Evolutionary conservation across 164 flowering plant genomes (phyloP), one percentile per base, ranked within the genome.

Genomic region (Echeveria elegans): DNA sequence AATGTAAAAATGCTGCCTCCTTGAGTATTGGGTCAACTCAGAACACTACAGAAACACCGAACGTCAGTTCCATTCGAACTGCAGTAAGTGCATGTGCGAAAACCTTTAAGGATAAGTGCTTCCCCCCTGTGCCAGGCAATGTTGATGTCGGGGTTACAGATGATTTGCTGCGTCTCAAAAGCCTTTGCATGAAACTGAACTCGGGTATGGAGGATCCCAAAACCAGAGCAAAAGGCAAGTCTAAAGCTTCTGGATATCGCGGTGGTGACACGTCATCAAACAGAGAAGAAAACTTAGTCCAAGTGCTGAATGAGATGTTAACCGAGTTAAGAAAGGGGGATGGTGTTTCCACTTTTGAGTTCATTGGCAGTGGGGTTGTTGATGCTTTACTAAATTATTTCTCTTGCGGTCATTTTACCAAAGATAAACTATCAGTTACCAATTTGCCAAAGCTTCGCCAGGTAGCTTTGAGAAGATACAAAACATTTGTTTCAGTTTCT

Each of bases 291-390:
- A 76, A 86, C 64, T 77, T 91, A 74, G 69, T 71, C 72, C 88
- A 79, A 61, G 81, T 88, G 38, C 72, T 94, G 65, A 74, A 87
- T 72, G 96, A 89, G 73, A 87, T 94, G 85, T 74, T 94, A 50
- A 69, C 71, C 14, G 97, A 94, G 74, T 82, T 91, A 62, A 73
- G 86, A 80, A 91, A 85, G 78, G 97, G 88, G 26, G 96, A 87
- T 74, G 96, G 99, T 62, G 97, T 94, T 4, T 94, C 99, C 64
- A 94, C 99, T 32, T 94, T 91, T 83, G 99, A 94, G 80, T 94
- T 94, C 64, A 86, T 88, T 66, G 88, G 99, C 24, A 91, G 99
- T 84, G 97, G 99, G 45, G 97, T 84, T 69, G 94, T 94, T 71
- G 88, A 77, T 30, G 83, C 97, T 70, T 76, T 94, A 73, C 82